These are phyloP conservation scores for Epichloe festucae DNA, from an alignment of 2,329 filamentous ascomycete genomes.

Conservation along the genomic window DNA sequence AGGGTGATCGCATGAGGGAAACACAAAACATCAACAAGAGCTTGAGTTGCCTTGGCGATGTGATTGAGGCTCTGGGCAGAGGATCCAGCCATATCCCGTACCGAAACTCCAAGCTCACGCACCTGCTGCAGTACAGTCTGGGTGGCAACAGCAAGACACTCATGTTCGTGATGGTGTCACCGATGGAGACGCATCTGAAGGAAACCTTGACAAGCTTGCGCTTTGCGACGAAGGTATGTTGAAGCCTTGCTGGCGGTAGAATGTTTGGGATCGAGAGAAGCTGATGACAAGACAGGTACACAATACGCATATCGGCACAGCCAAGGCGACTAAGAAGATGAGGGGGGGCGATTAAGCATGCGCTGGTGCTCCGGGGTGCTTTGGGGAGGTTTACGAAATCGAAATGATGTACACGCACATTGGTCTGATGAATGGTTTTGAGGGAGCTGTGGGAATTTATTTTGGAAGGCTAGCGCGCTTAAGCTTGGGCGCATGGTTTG, in stretches of 20 bases:
- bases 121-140: slow-evolving; percentile 85
- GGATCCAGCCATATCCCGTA: slow-evolving; percentile 82
- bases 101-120: slow-evolving; percentile 92
- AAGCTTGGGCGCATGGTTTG: neutral
- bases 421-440: neutral
- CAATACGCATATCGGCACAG: slow-evolving; percentile 86
- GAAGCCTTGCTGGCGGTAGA: neutral
- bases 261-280: neutral
- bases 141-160: slow-evolving; percentile 94
- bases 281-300: slow-evolving; percentile 41
- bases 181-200: slow-evolving; percentile 75
- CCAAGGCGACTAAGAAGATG: slow-evolving; percentile 59
- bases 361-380: neutral
- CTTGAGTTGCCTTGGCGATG: slow-evolving; percentile 81
- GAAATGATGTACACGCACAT: slow-evolving; percentile 2
- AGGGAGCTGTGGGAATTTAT: neutral
- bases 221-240: slow-evolving; percentile 79
- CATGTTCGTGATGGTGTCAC: slow-evolving; percentile 98
- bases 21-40: slow-evolving; percentile 97
- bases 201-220: slow-evolving; percentile 91
- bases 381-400: neutral
- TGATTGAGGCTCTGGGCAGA: slow-evolving; percentile 83
- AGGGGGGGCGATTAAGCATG: slow-evolving; percentile 16
- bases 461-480: slow-evolving; percentile 1
- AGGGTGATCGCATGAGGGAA: slow-evolving; percentile 79